Evolutionary conservation across 148 eudicot genomes (phyloP), one percentile per base, ranked within the genome.

Genomic region (Rhododendron henanense): DNA sequence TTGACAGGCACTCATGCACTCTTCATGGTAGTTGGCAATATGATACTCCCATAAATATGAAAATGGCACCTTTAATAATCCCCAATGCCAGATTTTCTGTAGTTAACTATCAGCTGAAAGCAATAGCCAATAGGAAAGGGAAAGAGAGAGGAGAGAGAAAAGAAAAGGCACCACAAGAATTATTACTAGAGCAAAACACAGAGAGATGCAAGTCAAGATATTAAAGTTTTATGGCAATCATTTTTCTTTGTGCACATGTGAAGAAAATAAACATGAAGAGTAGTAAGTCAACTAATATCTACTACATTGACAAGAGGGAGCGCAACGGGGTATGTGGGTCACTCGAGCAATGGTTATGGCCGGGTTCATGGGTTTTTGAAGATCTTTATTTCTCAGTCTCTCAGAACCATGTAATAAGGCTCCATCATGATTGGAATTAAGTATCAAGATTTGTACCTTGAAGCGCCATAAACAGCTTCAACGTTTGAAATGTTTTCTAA

Each of bases 401-500:
- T 33, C 71, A 35, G 6, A 35, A 57, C 83, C 69, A 55, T 57
- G 16, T 33, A 9, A 55, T 55, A 57, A 81, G 39, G 71, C 25
- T 55, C 47, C 47, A 18, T 53, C 83, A 33, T 55, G 82, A 31
- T 35, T 13, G 35, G 57, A 81, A 19, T 19, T 33, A 9, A 78
- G 55, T 10, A 37, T 39, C 61, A 10, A 83, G 31, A 53, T 33
- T 23, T 23, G 69, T 25, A 74, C 78, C 47, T 86, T 53, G 31
- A 57, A 23, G 78, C 71, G 83, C 76, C 1, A 75, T 86, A 85
- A 92, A 61, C 92, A 83, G 69, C 94, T 93, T 83, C 92, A 84
- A 33, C 99, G 96, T 84, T 93, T 96, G 19, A 90, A 92, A 87
- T 96, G 96, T 90, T 90, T 91, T 85, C 91, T 92, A 19, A 95